Evolutionary conservation across 805 yeast genomes (phyloP), one percentile per base, ranked within the genome.

Genomic region (Jamesozyma gamospora): DNA sequence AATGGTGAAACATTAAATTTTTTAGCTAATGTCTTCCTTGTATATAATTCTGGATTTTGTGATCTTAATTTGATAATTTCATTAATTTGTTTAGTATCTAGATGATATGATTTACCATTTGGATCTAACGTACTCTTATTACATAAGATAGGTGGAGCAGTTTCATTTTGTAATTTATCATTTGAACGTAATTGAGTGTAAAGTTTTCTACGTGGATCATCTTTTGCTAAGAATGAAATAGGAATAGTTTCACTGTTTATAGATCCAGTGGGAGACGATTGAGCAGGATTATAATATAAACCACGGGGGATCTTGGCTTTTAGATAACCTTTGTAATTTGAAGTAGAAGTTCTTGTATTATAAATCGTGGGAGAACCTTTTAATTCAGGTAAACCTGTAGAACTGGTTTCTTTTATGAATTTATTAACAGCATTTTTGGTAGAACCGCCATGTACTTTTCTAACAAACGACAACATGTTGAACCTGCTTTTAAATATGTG

Each of bases 331-430:
- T 72, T 72, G 58, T 81, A 76, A 55, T 79, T 82, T 50, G 70
- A 72, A 8, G 85, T 79, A 17, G 90, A 81, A 41, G 77, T 66
- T 31, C 63, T 64, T 8, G 75, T 70, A 57, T 82, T 80, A 64
- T 67, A 82, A 8, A 49, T 45, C 2, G 53, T 51, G 1, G 58
- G 50, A 30, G 53, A 39, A 12, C 60, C 51, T 31, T 47, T 51
- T 19, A 41, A 25, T 17, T 37, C 39, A 9, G 41, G 28, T 12
- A 37, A 26, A 5, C 15, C 34, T 12, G 25, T 21, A 26, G 36
- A 37, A 13, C 41, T 29, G 12, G 31, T 32, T 13, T 32, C 35
- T 17, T 49, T 50, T 13, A 48, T 41, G 25, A 41, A 37, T 28
- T 46, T 52, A 3, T 50, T 36, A 3, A 48, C 33, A 16, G 44